phyloP scores from a whole-genome alignment of 202 grass and related monocot genomes.

The Schoenoplectus triqueter region DNA sequence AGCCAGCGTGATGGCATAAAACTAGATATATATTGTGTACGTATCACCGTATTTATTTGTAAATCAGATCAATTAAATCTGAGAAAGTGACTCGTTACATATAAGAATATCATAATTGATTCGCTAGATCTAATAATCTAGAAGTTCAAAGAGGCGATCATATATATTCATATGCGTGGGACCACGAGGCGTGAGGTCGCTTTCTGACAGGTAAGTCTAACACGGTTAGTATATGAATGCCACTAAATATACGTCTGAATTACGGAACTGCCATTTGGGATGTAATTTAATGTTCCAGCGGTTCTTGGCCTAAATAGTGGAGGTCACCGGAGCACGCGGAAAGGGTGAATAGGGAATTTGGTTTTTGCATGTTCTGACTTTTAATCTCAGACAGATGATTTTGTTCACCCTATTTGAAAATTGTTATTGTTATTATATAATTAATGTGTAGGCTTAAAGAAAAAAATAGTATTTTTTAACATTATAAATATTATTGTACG shows the following conservation, averaged over 20 bases:
- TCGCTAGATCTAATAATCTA: not conserved
- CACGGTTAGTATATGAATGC: not conserved
- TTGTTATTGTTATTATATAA: not conserved
- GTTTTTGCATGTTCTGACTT: not conserved
- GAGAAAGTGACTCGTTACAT: no score
- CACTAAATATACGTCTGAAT: not conserved
- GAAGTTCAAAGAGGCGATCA: not conserved
- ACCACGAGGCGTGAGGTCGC: not conserved
- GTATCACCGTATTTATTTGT: no score
- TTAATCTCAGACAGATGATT: not conserved
- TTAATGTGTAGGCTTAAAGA: not conserved
- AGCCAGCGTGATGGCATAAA: no score
- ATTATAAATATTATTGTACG: no score
- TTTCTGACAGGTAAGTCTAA: constrained; percentile 26
- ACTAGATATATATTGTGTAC: no score
- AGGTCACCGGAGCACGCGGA: constrained; percentile 14
- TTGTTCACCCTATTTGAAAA: not conserved
- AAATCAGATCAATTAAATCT: no score
- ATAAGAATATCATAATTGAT: no score
- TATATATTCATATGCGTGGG: not conserved
- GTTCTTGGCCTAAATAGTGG: constrained; percentile 25
- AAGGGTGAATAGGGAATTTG: constrained; percentile 38
- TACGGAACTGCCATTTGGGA: not conserved
- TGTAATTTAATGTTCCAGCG: constrained; percentile 41
- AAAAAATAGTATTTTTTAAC: no score